Conservation (phyloP, 78 protist genomes). For the Anaeramoeba ignava region DNA sequence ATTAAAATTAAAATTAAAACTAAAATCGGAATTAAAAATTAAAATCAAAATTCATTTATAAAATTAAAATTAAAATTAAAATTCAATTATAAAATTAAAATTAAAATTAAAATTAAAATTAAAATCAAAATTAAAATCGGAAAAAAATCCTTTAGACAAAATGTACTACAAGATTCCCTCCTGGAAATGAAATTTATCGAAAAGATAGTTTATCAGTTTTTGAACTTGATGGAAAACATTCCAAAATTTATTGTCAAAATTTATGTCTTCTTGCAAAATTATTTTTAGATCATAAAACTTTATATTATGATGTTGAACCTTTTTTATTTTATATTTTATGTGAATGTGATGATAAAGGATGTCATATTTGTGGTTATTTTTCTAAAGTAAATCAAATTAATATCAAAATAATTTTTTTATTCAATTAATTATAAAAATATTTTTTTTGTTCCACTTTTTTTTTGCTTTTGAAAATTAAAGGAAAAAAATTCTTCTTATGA, state of each 20-base stretch:
- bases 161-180: conserved; percentile 6
- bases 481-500: neutral
- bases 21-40: too few species aligned
- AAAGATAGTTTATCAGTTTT: conserved; percentile 7
- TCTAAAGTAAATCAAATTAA: neutral
- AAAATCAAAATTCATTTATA: too few species aligned
- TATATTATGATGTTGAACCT: conserved; percentile 1
- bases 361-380: conserved; percentile 11
- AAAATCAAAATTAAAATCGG: too few species aligned
- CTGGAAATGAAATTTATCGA: conserved; percentile 15
- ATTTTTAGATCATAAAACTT: conserved; percentile 16
- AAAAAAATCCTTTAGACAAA: too few species aligned
- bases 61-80: too few species aligned
- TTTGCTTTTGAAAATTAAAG: neutral
- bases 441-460: neutral
- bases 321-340: conserved; percentile 11
- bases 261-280: conserved; percentile 6
- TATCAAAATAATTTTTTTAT: neutral
- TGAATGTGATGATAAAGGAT: neutral
- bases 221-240: conserved; percentile 10
- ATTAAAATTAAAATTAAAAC: too few species aligned
- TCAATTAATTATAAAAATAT: neutral
- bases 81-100: too few species aligned
- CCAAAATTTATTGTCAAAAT: neutral
- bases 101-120: too few species aligned